Conservation (phyloP, 177 flowering plant species). For the Vitis hybrid region DNA sequence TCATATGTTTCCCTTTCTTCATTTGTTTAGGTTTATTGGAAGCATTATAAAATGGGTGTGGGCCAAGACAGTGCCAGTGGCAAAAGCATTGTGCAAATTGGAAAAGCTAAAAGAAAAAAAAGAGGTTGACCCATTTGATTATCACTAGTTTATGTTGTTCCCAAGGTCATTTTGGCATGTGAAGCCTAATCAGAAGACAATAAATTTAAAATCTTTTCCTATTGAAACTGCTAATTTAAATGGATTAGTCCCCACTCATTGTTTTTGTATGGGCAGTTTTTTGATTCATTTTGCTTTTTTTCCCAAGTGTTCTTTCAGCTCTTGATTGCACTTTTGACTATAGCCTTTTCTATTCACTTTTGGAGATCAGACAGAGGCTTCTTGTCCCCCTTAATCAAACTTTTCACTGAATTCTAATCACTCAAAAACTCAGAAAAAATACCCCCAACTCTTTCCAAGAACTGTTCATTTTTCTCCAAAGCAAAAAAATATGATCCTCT, state of each 20-base stretch:
- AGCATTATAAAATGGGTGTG: not conserved
- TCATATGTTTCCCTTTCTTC: constrained; percentile 3
- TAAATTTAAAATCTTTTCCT: constrained; percentile 17
- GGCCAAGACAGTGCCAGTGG: constrained; percentile 28
- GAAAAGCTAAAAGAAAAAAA: constrained; percentile 29
- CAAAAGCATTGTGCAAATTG: constrained; percentile 24
- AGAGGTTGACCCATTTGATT: constrained; percentile 43
- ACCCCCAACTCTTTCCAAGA: no score
- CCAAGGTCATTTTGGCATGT: constrained; percentile 49
- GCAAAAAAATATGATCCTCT: no score
- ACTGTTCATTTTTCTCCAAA: no score
- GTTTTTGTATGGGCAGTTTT: constrained; percentile 20
- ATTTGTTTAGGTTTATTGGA: not conserved
- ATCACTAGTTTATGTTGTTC: constrained; percentile 41
- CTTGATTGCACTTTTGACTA: constrained; percentile 46
- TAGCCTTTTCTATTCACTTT: constrained; percentile 41
- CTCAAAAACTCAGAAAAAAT: no score
- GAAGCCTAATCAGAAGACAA: constrained; percentile 19
- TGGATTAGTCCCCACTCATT: constrained; percentile 26
- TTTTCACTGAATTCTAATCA: not conserved
- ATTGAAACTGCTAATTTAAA: constrained; percentile 30
- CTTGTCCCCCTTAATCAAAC: constrained; percentile 1
- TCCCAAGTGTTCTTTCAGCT: constrained; percentile 14
- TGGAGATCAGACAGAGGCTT: constrained; percentile 16
- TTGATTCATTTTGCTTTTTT: constrained; percentile 19